Conservation (phyloP, 257 asterid genomes). For the Perilla frutescens region DNA sequence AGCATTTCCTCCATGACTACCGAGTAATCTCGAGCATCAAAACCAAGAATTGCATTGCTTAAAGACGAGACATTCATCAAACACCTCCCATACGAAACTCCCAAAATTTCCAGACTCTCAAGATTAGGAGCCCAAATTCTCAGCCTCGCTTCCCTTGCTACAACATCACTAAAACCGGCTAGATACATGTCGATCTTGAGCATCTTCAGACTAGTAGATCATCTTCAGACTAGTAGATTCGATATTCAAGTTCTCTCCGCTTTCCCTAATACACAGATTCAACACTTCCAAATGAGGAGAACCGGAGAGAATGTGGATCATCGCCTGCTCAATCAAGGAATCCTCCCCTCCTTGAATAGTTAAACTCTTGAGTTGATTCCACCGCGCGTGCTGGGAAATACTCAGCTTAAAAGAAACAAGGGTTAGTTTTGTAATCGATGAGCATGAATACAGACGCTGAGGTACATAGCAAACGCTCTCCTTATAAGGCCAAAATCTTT, state of each 20-base stretch:
- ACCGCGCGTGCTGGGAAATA: neutral
- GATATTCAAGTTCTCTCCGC: neutral
- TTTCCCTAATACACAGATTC: neutral
- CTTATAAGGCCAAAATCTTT: no score
- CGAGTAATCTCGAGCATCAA: no score
- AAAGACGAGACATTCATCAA: neutral
- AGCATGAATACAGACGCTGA: neutral
- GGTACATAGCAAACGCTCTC: neutral
- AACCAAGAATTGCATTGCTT: neutral
- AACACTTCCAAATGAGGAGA: neutral
- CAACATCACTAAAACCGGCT: no score
- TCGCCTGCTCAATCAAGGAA: no score
- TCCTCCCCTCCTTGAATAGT: neutral
- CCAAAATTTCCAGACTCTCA: neutral
- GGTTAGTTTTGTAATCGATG: neutral
- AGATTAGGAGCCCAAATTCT: neutral
- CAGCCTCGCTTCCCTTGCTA: no score
- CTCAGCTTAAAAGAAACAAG: neutral
- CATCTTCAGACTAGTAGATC: neutral
- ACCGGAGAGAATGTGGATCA: neutral
- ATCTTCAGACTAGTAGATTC: neutral
- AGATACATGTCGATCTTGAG: neutral
- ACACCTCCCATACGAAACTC: neutral
- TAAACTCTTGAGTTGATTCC: neutral
- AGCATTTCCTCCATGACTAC: no score